Percentiles rank a stretch among this genome's conserved stretches.
These are phyloP conservation scores for Trypanosoma rangeli DNA, from an alignment of 208 protist species.

Conservation along the genomic window DNA sequence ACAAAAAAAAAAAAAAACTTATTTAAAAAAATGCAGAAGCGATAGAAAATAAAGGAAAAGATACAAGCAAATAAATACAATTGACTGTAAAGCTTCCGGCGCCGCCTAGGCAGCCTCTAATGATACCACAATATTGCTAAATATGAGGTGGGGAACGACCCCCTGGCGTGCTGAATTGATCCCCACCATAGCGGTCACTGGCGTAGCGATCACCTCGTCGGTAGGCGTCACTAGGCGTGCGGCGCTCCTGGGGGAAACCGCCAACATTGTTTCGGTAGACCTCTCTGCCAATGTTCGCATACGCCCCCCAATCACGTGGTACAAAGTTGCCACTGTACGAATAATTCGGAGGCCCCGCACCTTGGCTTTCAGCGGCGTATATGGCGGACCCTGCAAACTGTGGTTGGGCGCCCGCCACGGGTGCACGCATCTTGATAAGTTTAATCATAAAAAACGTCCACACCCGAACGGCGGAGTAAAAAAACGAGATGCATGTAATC, in stretches of 20 bases:
- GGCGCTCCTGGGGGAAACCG: background rate
- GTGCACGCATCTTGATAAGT: constrained; percentile 67
- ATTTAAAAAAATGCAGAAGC: constrained; percentile 11
- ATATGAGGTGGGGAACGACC: background rate
- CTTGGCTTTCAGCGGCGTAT: background rate
- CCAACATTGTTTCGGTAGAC: constrained; percentile 6
- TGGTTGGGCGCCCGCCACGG: constrained; percentile 20
- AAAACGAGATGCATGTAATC: constrained; percentile 70
- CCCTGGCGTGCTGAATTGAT: constrained; percentile 24
- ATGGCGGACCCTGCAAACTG: constrained; percentile 17
- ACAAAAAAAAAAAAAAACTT: constrained; percentile 7
- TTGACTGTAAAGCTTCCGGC: background rate
- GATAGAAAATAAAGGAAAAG: background rate
- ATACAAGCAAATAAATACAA: constrained; percentile 9
- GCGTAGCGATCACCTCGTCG: constrained; percentile 4
- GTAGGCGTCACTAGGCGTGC: constrained; percentile 4
- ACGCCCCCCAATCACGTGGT: background rate
- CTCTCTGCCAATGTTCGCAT: background rate
- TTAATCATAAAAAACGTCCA: constrained; percentile 87
- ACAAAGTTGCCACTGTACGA: constrained; percentile 6
- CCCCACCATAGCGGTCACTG: constrained; percentile 1
- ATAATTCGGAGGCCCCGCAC: background rate
- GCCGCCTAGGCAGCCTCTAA: background rate
- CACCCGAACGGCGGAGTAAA: constrained; percentile 73
- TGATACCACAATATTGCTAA: background rate